Base-by-base conservation (phyloP, 2,329 filamentous ascomycete species). In the Furcasterigmium sp. region DNA sequence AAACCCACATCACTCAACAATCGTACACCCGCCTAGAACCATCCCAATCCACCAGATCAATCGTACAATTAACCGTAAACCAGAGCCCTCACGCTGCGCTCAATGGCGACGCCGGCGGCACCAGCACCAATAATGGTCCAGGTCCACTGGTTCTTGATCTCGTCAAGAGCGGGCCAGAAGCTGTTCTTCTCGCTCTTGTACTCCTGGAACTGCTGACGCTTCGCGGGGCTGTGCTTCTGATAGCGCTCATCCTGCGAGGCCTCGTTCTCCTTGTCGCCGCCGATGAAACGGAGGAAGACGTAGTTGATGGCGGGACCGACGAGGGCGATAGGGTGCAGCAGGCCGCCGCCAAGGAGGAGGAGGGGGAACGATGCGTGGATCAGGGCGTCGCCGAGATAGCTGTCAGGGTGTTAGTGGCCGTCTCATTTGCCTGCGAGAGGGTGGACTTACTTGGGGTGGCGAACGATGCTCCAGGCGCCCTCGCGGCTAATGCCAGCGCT, bases 401-500 rank as follows among this genome's bases (percentile, higher is more conserved):
- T 80, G 40, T 25, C 26, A 40, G 11, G 11, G 17, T 5, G 39
- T n/a, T 29, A 32, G 30, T 13, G 20, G 7, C n/a, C 8, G 26
- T 37, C 19, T 17, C 7, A 2, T 4, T 6, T 15, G 14, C 26
- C 4, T 13, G 26, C n/a, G 14, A 21, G 23, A 9, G 8, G n/a
- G 8, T 10, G n/a, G 15, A 63, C 73, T 57, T 64, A 80, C 76
- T 82, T 82, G 1, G 78, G 78, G 59, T 82, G 77, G 39, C 79
- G 63, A 20, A 81, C 76, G 25, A 82, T 68, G 51, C 75, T 77
- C 75, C 76, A 82, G 23, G 82, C 78, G 11, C 77, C 77, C n/a
- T 75, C 67, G 13, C 71, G 68, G 14, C 64, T 63, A 18, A 68
- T 57, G 32, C n/a, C 17, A 9, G n/a, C 32, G 17, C 32, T 3